Evolutionary conservation across 768 basidiomycete species (phyloP).

Genomic region (Mycena filopes): DNA sequence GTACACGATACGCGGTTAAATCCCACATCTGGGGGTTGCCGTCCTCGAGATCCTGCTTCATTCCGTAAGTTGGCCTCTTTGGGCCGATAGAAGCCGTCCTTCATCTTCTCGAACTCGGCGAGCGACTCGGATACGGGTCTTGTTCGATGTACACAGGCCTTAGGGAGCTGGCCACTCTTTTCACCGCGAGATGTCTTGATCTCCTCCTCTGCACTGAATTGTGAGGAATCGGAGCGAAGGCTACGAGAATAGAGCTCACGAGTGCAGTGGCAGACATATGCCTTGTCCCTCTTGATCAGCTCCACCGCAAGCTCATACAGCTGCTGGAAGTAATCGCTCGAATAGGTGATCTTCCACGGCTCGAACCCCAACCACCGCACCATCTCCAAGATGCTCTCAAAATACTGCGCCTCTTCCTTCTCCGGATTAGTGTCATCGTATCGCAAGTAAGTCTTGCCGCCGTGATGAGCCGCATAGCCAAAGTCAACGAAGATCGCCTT

Average conservation of each 20-base stretch:
- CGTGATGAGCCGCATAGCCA: conserved; percentile 95
- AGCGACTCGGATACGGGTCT: conserved; percentile 91
- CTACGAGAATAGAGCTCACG: conserved; percentile 62
- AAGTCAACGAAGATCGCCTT: conserved; percentile 99
- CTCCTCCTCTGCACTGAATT: conserved; percentile 77
- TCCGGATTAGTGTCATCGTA: conserved; percentile 99
- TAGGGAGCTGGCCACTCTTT: conserved; percentile 76
- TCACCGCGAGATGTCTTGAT: conserved; percentile 91
- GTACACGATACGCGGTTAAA: conserved; percentile 93
- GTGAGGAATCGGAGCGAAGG: conserved; percentile 11
- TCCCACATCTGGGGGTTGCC: conserved; percentile 99
- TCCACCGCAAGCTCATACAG: conserved; percentile 90
- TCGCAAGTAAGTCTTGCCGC: conserved; percentile 92
- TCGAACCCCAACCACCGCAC: conserved; percentile 97
- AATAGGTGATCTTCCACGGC: conserved; percentile 99
- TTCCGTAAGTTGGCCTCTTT: conserved; percentile 93
- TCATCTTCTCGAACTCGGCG: conserved; percentile 91
- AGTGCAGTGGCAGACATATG: conserved; percentile 96
- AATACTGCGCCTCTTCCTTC: conserved; percentile 95
- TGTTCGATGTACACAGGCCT: conserved; percentile 86
- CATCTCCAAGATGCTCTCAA: conserved; percentile 95
- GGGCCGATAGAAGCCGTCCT: conserved; percentile 86
- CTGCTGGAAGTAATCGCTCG: conserved; percentile 94
- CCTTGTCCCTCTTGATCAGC: conserved; percentile 89
- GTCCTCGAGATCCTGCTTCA: conserved; percentile 95